phyloP scores from a whole-genome alignment of 2,329 filamentous ascomycete genomes.

The Celoporthe dispersa region DNA sequence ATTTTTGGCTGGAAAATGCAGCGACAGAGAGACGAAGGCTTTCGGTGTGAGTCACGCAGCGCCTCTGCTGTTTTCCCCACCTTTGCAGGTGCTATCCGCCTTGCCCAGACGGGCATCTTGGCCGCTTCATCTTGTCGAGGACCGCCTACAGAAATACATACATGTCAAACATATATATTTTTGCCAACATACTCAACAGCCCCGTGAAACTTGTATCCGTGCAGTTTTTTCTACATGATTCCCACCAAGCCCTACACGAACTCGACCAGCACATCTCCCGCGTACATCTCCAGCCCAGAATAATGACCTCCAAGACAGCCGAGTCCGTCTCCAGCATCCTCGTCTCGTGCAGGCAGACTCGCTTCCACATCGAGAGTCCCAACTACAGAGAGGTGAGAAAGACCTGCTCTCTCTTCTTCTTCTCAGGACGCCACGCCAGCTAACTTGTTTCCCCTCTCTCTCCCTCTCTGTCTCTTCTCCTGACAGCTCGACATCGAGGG shows the following conservation, averaged over 20 bases:
- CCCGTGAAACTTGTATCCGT: no score
- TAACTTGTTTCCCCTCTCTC: neutral
- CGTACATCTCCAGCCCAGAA: neutral
- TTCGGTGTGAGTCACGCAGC: no score
- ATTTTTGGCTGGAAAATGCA: no score
- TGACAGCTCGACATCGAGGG: constrained; percentile 71
- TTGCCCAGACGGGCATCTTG: no score
- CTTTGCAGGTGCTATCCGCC: no score
- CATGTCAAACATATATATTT: no score
- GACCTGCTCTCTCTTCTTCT: neutral
- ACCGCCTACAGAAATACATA: no score
- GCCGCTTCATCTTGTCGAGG: no score
- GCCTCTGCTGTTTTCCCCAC: no score
- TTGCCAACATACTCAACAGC: no score
- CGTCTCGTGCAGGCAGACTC: constrained; percentile 69
- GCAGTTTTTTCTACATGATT: neutral
- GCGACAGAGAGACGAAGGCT: no score
- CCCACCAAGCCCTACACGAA: neutral
- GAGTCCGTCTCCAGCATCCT: constrained; percentile 59
- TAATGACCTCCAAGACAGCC: constrained; percentile 54
- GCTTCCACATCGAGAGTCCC: constrained; percentile 63
- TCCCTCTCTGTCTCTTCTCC: no score
- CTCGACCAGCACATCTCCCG: neutral
- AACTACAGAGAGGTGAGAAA: constrained; percentile 61
- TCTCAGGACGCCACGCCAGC: neutral